A percentile compares a stretch with the other conserved stretches of the same genome.
Conservation (phyloP, 1,284 basidiomycete species). For the Prillingera fragicola region DNA sequence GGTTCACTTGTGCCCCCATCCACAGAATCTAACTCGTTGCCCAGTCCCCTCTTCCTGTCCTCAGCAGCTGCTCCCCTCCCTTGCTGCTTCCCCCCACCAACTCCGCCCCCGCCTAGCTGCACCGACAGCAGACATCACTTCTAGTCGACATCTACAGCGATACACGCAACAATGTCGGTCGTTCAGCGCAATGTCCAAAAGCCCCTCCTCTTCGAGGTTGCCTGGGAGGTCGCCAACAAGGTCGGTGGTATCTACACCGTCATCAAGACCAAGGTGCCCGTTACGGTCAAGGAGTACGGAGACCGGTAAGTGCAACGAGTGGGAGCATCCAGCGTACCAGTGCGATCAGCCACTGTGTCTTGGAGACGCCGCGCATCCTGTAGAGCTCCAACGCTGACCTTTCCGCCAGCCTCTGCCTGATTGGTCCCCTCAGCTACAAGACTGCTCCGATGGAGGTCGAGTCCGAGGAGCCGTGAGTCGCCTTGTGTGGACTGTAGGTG, state of each 20-base stretch:
- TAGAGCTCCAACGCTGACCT: no score
- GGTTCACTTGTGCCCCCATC: neutral
- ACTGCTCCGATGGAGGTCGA: slow-evolving; percentile 98
- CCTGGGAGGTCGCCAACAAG: slow-evolving; percentile 94
- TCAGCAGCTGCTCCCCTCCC: slow-evolving; percentile 10
- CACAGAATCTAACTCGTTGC: neutral
- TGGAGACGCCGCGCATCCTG: no score
- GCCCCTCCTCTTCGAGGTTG: slow-evolving; percentile 78
- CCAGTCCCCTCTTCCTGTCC: neutral
- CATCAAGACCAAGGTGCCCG: slow-evolving; percentile 98
- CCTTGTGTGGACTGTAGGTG: no score
- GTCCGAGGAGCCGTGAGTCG: slow-evolving; percentile 70
- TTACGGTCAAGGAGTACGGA: slow-evolving; percentile 82
- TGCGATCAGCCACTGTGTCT: neutral
- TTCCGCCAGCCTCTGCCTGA: slow-evolving; percentile 68
- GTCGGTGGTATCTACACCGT: slow-evolving; percentile 99
- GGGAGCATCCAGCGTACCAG: neutral
- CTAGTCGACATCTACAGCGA: neutral
- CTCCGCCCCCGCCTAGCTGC: no score
- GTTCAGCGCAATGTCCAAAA: slow-evolving; percentile 65
- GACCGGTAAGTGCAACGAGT: slow-evolving; percentile 38
- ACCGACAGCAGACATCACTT: neutral
- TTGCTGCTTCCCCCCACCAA: neutral
- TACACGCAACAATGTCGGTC: slow-evolving; percentile 3
- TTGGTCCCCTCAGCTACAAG: slow-evolving; percentile 94